phyloP scores from a whole-genome alignment of 495 filamentous ascomycete genomes.

The Penicillium ucsense region DNA sequence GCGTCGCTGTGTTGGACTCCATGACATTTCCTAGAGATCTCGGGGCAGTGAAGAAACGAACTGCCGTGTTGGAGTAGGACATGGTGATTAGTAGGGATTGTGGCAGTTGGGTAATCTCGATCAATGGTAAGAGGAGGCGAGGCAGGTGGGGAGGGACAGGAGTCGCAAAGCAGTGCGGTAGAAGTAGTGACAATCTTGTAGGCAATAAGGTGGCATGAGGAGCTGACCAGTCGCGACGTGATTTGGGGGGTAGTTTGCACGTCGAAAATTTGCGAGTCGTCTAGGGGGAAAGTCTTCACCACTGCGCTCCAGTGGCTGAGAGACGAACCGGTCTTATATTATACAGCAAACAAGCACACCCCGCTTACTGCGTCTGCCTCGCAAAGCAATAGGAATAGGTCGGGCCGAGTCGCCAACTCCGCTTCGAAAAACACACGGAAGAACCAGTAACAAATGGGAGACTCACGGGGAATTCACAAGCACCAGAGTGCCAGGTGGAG shows the following conservation, averaged over 20 bases:
- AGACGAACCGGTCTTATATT: too few species aligned
- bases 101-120: constrained; percentile 5
- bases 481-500: constrained; percentile 1
- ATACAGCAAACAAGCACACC: too few species aligned
- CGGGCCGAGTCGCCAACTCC: constrained; percentile 8
- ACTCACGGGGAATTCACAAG: constrained; percentile 13
- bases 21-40: constrained; percentile 49
- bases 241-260: too few species aligned
- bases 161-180: constrained; percentile 78
- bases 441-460: neutral
- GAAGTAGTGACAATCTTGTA: constrained; percentile 88
- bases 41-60: constrained; percentile 51
- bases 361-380: neutral
- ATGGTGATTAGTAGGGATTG: constrained; percentile 31
- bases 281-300: too few species aligned
- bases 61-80: constrained; percentile 37
- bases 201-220: constrained; percentile 68
- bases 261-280: too few species aligned
- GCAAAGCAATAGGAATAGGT: neutral
- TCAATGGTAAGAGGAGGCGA: constrained; percentile 67
- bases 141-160: constrained; percentile 64
- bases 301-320: too few species aligned
- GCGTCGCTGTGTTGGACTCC: constrained; percentile 12
- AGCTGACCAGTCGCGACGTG: too few species aligned
- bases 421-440: constrained; percentile 14